These are phyloP conservation scores for Ceratocystis colombiana DNA, from an alignment of 2,329 filamentous ascomycete genomes.

Conservation along the genomic window DNA sequence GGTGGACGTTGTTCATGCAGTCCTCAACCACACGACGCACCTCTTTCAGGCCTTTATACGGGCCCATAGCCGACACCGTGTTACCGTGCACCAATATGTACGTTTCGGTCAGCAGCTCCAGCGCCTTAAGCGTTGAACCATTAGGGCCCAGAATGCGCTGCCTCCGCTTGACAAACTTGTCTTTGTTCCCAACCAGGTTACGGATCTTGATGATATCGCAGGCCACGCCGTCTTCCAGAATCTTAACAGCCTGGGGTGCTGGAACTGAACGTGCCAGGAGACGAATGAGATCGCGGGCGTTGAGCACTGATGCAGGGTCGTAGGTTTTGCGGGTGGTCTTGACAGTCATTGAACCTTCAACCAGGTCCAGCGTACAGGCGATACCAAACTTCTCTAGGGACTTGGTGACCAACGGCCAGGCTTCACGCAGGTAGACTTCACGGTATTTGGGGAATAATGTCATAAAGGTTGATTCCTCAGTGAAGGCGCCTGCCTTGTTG, in stretches of 20 bases:
- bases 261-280: slow-evolving; percentile 84
- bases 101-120: slow-evolving; percentile 81
- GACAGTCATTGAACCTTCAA: slow-evolving; percentile 93
- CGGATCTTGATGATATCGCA: slow-evolving; percentile 96
- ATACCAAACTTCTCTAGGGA: slow-evolving; percentile 80
- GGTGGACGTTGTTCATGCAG: slow-evolving; percentile 94
- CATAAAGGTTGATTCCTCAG: slow-evolving; percentile 84
- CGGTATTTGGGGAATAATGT: slow-evolving; percentile 92
- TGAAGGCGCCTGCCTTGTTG: slow-evolving; percentile 75
- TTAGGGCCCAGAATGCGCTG: slow-evolving; percentile 87
- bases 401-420: slow-evolving; percentile 84
- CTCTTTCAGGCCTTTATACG: slow-evolving; percentile 87
- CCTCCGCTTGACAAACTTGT: slow-evolving; percentile 86
- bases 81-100: slow-evolving; percentile 96
- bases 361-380: slow-evolving; percentile 82
- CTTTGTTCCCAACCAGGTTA: slow-evolving; percentile 82
- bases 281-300: slow-evolving; percentile 89
- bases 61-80: slow-evolving; percentile 84
- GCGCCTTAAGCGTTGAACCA: slow-evolving; percentile 83
- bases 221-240: slow-evolving; percentile 81
- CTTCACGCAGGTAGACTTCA: slow-evolving; percentile 83
- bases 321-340: slow-evolving; percentile 87
- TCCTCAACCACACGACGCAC: slow-evolving; percentile 82
- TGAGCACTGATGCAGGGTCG: slow-evolving; percentile 86
- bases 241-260: slow-evolving; percentile 84